These are phyloP conservation scores for Fragilariopsis cylindrus DNA, from an alignment of 108 stramenopile genomes.

Conservation along the genomic window DNA sequence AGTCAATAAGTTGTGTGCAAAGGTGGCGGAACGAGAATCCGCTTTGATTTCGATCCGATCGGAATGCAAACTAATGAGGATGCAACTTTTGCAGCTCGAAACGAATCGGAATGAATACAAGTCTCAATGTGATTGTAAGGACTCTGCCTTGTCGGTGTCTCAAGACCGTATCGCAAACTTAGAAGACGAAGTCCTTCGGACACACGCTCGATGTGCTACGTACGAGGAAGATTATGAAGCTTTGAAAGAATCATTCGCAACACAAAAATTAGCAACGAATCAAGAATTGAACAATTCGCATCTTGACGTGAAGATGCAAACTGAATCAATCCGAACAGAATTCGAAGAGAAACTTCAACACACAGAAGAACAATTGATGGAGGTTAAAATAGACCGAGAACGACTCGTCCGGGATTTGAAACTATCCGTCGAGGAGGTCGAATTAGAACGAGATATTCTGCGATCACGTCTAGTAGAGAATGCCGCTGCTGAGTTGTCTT, in stretches of 20 bases:
- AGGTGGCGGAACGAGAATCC: neutral
- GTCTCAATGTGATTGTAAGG: neutral
- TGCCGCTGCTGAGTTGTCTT: neutral
- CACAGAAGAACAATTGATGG: neutral
- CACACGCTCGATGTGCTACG: constrained; percentile 8
- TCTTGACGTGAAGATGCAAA: constrained; percentile 4
- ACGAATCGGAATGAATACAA: constrained; percentile 13
- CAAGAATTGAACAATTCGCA: neutral
- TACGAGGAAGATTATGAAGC: constrained; percentile 19
- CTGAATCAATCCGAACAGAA: constrained; percentile 3
- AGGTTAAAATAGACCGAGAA: neutral
- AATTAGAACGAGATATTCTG: constrained; percentile 12
- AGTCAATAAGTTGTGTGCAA: constrained; percentile 1
- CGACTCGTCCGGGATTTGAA: constrained; percentile 10
- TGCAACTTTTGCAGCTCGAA: constrained; percentile 13
- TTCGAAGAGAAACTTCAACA: constrained; percentile 4
- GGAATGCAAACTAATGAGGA: constrained; percentile 16
- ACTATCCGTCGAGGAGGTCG: constrained; percentile 10
- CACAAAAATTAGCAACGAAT: constrained; percentile 6
- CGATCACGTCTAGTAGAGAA: neutral
- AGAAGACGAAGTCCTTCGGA: constrained; percentile 7
- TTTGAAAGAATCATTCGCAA: constrained; percentile 9
- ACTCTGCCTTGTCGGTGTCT: constrained; percentile 6
- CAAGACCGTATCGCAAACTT: constrained; percentile 13
- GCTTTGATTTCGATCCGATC: constrained; percentile 2